Conservation (phyloP, 2,329 filamentous ascomycete genomes). For the Pseudocercospora pini-densiflorae region DNA sequence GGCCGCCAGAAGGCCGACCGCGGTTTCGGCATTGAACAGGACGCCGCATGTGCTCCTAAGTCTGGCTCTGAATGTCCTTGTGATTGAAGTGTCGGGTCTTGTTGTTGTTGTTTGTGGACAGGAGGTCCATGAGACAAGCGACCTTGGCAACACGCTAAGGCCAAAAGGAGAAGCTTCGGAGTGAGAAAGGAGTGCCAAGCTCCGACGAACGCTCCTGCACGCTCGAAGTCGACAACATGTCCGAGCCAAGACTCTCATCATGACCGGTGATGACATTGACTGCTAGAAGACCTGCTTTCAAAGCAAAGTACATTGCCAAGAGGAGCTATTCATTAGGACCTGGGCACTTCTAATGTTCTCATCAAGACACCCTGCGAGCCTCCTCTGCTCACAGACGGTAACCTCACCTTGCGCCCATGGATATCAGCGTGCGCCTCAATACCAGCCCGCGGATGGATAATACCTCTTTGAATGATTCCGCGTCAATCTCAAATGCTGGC, state of each 20-base stretch:
- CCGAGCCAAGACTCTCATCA: background rate
- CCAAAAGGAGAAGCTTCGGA: background rate
- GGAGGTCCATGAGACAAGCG: background rate
- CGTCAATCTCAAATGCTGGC: background rate
- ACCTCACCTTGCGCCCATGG: too few species aligned
- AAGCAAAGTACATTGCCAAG: too few species aligned
- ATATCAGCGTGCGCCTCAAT: too few species aligned
- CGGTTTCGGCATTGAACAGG: background rate
- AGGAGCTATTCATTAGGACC: too few species aligned
- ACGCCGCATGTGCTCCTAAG: background rate
- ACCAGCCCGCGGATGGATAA: too few species aligned
- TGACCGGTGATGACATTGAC: too few species aligned
- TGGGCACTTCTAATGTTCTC: too few species aligned
- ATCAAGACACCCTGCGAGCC: too few species aligned
- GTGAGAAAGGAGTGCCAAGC: background rate
- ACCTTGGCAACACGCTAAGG: background rate
- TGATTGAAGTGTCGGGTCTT: background rate
- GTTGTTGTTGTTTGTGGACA: background rate
- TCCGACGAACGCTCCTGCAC: background rate
- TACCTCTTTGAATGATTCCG: too few species aligned
- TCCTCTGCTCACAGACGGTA: too few species aligned
- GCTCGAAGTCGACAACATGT: background rate
- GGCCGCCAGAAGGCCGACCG: constrained; percentile 30
- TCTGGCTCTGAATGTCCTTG: background rate
- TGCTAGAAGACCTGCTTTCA: too few species aligned